phyloP scores from a whole-genome alignment of 768 basidiomycete genomes.

The Calocera viscosa region DNA sequence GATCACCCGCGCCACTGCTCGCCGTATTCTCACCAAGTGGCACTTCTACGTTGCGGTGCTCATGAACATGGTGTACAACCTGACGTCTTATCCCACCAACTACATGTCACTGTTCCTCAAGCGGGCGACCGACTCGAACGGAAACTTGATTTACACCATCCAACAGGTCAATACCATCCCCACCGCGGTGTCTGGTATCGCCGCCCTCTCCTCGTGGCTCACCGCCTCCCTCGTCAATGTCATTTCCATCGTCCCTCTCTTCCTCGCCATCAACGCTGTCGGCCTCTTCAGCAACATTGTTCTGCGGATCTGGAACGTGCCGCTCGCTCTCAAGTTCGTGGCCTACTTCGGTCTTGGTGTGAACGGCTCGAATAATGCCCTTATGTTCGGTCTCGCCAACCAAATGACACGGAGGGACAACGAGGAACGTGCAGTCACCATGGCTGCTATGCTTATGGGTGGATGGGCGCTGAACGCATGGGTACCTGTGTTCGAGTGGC shows the following conservation, averaged over 20 bases:
- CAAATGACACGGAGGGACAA: constrained; percentile 60
- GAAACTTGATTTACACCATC: not conserved
- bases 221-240: constrained; percentile 32
- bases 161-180: constrained; percentile 18
- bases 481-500: constrained; percentile 4
- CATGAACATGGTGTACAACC: constrained; percentile 9
- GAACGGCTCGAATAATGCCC: constrained; percentile 1
- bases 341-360: constrained; percentile 42
- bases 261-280: constrained; percentile 49
- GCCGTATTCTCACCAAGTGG: constrained; percentile 13
- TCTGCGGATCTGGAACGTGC: constrained; percentile 49
- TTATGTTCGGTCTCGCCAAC: constrained; percentile 60
- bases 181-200: constrained; percentile 18
- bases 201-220: not conserved
- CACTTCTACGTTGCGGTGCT: not conserved
- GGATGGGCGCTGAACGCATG: not conserved
- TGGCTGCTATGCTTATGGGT: constrained; percentile 46
- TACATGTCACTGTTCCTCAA: constrained; percentile 20
- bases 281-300: constrained; percentile 43
- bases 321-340: constrained; percentile 53
- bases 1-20: constrained; percentile 12
- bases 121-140: constrained; percentile 11
- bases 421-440: constrained; percentile 53
- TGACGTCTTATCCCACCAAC: constrained; percentile 16
- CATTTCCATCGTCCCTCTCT: constrained; percentile 36